Conservation (phyloP, 352 stramenopile genomes). For the Stramenopiles sp. region DNA sequence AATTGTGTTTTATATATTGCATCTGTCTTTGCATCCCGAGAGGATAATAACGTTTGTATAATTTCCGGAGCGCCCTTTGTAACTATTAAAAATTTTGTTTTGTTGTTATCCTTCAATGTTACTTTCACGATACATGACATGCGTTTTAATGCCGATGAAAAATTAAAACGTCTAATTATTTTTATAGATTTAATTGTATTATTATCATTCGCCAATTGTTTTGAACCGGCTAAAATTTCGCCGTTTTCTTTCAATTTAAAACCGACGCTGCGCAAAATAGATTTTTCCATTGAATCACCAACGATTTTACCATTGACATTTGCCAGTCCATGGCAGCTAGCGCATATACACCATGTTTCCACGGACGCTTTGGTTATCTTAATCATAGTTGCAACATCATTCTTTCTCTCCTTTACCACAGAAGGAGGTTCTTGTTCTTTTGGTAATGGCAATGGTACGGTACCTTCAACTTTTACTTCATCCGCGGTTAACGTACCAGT, state of each 20-base stretch:
- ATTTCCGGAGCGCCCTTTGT: constrained; percentile 92
- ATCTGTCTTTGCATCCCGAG: too few species aligned
- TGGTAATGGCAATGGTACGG: constrained; percentile 41
- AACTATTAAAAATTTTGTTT: constrained; percentile 43
- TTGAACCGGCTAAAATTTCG: too few species aligned
- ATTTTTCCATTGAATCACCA: constrained; percentile 92
- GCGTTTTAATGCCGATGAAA: constrained; percentile 79
- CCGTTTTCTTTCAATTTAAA: constrained; percentile 56
- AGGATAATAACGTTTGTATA: constrained; percentile 52
- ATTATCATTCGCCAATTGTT: too few species aligned
- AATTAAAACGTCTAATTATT: constrained; percentile 79
- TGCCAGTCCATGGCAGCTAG: constrained; percentile 14
- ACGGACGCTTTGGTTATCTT: constrained; percentile 52
- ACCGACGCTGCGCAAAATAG: constrained; percentile 83
- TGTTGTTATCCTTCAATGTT: constrained; percentile 29
- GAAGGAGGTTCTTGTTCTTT: background rate
- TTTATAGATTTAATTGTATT: constrained; percentile 19
- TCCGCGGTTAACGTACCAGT: constrained; percentile 93
- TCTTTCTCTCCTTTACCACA: constrained; percentile 10
- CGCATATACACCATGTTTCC: constrained; percentile 48
- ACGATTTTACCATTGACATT: constrained; percentile 38
- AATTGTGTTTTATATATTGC: too few species aligned
- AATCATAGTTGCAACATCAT: constrained; percentile 38
- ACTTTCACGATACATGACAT: constrained; percentile 86
- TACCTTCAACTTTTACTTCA: constrained; percentile 72